These are phyloP conservation scores for Ogataea parapolymorpha DNA, from an alignment of 805 yeast genomes.

Conservation along the genomic window DNA sequence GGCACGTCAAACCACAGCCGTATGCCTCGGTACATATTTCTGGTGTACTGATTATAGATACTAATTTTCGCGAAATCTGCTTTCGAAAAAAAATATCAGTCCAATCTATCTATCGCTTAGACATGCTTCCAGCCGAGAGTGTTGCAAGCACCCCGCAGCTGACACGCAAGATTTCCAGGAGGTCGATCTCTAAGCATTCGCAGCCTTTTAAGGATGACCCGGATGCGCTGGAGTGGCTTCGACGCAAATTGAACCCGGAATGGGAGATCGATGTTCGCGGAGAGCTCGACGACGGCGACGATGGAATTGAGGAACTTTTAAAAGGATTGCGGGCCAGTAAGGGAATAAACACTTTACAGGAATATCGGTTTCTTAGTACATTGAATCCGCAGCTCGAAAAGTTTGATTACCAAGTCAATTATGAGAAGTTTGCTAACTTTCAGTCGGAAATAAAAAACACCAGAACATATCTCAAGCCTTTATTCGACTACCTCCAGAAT, in stretches of 20 bases:
- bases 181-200: conserved; percentile 30
- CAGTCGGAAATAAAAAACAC: conserved; percentile 30
- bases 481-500: conserved; percentile 47
- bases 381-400: conserved; percentile 13
- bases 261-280: conserved; percentile 28
- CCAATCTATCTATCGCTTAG: background rate
- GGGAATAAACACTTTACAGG: conserved; percentile 20
- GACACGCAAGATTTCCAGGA: conserved; percentile 25
- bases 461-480: conserved; percentile 42
- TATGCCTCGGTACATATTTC: background rate
- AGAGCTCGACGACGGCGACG: conserved; percentile 18
- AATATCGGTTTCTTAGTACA: conserved; percentile 22
- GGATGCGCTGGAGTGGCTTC: conserved; percentile 13
- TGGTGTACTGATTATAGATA: background rate
- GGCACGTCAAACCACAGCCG: background rate
- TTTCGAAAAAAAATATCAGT: background rate
- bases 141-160: conserved; percentile 14
- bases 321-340: conserved; percentile 6
- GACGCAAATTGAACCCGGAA: conserved; percentile 25
- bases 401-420: conserved; percentile 17
- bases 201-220: conserved; percentile 13
- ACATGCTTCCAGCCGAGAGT: conserved; percentile 2
- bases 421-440: conserved; percentile 24
- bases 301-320: conserved; percentile 14
- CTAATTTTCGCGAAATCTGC: background rate